A percentile compares a stretch with the other conserved stretches of the same genome.
Evolutionary conservation across 2,329 filamentous ascomycete species (phyloP).

Genomic region (Tolypocladium nubicola): DNA sequence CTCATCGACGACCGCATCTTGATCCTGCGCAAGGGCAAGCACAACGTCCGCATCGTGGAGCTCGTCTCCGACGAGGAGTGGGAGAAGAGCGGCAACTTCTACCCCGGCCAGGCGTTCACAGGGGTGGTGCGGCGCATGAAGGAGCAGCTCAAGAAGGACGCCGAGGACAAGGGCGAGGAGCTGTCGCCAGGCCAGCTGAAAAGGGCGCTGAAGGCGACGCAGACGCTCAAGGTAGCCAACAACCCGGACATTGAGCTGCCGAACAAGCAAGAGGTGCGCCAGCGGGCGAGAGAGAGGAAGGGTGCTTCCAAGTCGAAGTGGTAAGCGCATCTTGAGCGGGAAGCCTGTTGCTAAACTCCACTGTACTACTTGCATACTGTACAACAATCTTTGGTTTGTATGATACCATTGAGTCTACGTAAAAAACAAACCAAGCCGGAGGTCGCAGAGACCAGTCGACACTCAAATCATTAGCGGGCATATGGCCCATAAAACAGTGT

Average conservation of each 20-base stretch:
- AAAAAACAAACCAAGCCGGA: neutral
- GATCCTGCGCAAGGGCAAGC: conserved; percentile 52
- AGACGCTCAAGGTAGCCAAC: conserved; percentile 22
- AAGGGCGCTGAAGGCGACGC: conserved; percentile 14
- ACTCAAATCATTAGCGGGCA: neutral
- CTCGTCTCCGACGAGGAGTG: conserved; percentile 47
- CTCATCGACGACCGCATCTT: conserved; percentile 49
- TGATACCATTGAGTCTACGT: neutral
- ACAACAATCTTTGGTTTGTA: neutral
- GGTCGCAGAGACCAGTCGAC: neutral
- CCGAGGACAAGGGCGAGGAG: conserved; percentile 17
- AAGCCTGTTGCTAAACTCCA: neutral
- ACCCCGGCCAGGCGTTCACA: conserved; percentile 42
- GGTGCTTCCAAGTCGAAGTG: neutral
- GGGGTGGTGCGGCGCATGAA: conserved; percentile 35
- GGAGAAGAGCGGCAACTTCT: conserved; percentile 33
- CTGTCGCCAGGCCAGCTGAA: conserved; percentile 17
- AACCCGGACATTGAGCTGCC: conserved; percentile 31
- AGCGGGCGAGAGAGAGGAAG: conserved; percentile 9
- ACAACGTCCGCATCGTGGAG: conserved; percentile 51
- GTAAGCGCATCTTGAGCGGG: neutral
- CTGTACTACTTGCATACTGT: neutral
- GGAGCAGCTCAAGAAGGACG: conserved; percentile 23
- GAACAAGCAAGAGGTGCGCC: conserved; percentile 20
- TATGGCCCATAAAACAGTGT: neutral